These are phyloP conservation scores for Arthrobotrys pseudoclavata DNA, from an alignment of 2,329 filamentous ascomycete species.

Conservation along the genomic window DNA sequence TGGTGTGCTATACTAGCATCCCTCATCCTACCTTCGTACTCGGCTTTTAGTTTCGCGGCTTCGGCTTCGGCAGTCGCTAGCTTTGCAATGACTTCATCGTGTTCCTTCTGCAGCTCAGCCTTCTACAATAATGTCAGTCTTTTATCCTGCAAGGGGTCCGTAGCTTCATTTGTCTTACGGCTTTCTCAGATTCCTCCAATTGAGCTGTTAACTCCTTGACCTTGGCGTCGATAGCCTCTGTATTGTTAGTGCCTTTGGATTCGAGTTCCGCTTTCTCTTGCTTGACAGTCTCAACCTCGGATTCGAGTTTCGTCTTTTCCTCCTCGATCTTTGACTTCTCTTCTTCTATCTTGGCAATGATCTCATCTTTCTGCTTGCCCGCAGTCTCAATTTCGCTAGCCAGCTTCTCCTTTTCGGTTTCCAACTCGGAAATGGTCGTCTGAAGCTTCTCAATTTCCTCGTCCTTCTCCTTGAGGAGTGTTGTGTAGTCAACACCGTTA, in stretches of 20 bases:
- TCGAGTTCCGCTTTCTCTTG: slow-evolving; percentile 36
- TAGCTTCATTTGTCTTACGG: slow-evolving; percentile 22
- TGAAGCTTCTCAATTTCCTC: slow-evolving; percentile 55
- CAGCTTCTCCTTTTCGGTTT: slow-evolving; percentile 39
- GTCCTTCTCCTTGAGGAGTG: slow-evolving; percentile 53
- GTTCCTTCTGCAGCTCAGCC: slow-evolving; percentile 27
- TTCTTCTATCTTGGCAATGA: slow-evolving; percentile 48
- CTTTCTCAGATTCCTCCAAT: slow-evolving; percentile 31
- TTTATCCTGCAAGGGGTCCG: neutral
- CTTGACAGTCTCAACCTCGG: slow-evolving; percentile 44
- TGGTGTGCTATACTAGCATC: slow-evolving; percentile 19
- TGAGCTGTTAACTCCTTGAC: slow-evolving; percentile 45
- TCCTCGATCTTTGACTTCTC: slow-evolving; percentile 46
- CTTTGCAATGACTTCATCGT: slow-evolving; percentile 27
- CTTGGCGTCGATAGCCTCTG: slow-evolving; percentile 36
- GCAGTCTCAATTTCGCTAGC: slow-evolving; percentile 46
- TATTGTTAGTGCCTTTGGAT: slow-evolving; percentile 33
- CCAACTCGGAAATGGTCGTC: slow-evolving; percentile 50
- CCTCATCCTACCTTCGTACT: slow-evolving; percentile 43
- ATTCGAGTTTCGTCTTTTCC: slow-evolving; percentile 40
- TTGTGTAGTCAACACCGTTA: slow-evolving; percentile 41
- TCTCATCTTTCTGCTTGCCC: slow-evolving; percentile 49
- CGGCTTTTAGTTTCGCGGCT: slow-evolving; percentile 27
- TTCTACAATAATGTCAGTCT: slow-evolving; percentile 24
- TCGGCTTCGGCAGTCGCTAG: slow-evolving; percentile 17